These are phyloP conservation scores for Alternaria brassicicola DNA, from an alignment of 2,329 filamentous ascomycete genomes.

Conservation along the genomic window DNA sequence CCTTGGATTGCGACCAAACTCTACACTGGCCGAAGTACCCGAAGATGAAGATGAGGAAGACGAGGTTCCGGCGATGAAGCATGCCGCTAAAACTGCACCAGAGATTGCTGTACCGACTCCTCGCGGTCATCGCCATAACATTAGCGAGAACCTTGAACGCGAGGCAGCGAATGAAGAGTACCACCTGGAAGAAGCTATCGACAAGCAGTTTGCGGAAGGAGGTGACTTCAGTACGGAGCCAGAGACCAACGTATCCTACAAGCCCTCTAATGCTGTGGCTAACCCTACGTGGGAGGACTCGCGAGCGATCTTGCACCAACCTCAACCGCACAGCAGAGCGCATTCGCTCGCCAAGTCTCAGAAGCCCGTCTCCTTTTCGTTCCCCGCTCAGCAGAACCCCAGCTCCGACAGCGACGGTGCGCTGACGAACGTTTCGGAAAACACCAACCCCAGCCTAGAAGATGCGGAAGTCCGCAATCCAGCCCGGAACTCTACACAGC, in stretches of 20 bases:
- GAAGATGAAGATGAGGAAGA: constrained; percentile 72
- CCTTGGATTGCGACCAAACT: constrained; percentile 55
- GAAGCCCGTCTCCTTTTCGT: constrained; percentile 41
- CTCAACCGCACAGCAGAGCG: constrained; percentile 73
- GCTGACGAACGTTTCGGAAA: constrained; percentile 48
- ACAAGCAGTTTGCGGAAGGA: constrained; percentile 78
- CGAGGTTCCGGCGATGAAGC: constrained; percentile 48
- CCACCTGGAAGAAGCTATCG: constrained; percentile 79
- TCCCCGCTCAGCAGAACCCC: constrained; percentile 39
- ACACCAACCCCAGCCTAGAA: constrained; percentile 48
- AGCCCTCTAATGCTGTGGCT: constrained; percentile 34
- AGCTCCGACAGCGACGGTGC: constrained; percentile 49
- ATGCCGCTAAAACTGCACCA: constrained; percentile 48
- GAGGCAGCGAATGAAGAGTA: constrained; percentile 88
- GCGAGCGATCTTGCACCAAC: constrained; percentile 66
- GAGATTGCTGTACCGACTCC: constrained; percentile 67
- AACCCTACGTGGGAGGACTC: constrained; percentile 44
- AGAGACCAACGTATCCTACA: constrained; percentile 36
- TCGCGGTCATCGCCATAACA: constrained; percentile 69
- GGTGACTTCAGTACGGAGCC: constrained; percentile 68
- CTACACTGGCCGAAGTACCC: constrained; percentile 70
- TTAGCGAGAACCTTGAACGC: constrained; percentile 78
- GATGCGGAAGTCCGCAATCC: constrained; percentile 37
- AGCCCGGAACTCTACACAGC: constrained; percentile 35
- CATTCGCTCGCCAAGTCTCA: constrained; percentile 74